Evolutionary conservation across 345 rosid species (phyloP), one percentile per base, ranked within the genome.

Genomic region (Raphanus sativus): DNA sequence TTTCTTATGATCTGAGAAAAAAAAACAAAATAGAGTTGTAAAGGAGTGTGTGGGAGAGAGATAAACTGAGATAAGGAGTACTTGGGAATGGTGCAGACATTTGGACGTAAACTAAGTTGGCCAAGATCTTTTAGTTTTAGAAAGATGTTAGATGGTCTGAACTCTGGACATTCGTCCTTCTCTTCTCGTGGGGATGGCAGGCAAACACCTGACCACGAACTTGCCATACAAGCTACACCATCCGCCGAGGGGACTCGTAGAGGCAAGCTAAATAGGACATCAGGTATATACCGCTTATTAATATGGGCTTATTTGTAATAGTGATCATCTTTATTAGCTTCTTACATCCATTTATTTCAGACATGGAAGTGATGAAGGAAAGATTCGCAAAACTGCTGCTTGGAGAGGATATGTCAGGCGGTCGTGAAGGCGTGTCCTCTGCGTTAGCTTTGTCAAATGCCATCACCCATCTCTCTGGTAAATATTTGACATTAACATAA

Each of bases 321-420:
- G n/a, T n/a, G n/a, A n/a, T n/a, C n/a, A n/a, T n/a, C n/a, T n/a
- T n/a, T 30, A 1, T 62, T 30, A 1, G 25, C n/a, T 29, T 24
- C 52, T 68, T 45, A 40, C 32, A 17, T 3, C 6, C 16, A 16
- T 74, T 0, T 79, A 52, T 5, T 82, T 76, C 77, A 90, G 95
- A 86, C 58, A 76, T 69, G 70, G 84, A 88, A 56, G 83, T 79
- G 78, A 86, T 90, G 91, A 87, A 83, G 85, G 91, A 90, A 77
- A 85, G 77, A 63, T 88, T 88, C 21, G 84, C 86, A 2, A 90
- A 84, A 80, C 76, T 90, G 79, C 83, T 90, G 50, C 72, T 88
- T 67, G 95, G 94, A 15, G 92, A 90, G 79, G 92, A 90, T 69
- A 90, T 90, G 90, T 90, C 92, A 32, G 91, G 95, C 5, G 91